Percentiles rank a stretch among this genome's conserved stretches.
These are phyloP conservation scores for Colletotrichum sp. DNA, from an alignment of 2,329 filamentous ascomycete species.

Conservation along the genomic window DNA sequence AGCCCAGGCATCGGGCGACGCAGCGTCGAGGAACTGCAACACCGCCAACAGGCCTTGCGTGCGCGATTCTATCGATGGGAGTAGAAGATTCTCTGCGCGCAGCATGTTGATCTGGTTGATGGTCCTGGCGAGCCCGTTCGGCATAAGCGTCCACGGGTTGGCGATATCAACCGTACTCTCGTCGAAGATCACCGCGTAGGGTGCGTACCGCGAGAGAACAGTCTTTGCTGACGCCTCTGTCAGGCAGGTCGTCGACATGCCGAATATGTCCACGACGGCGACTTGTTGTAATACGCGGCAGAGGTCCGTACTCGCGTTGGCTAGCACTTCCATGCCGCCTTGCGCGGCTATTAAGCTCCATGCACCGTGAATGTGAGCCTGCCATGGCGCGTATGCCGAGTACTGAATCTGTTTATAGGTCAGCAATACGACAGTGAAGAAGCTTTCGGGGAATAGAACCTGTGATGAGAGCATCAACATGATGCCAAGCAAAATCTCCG, in stretches of 20 bases:
- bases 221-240: neutral
- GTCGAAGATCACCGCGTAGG: neutral
- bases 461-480: neutral
- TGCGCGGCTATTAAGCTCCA: neutral
- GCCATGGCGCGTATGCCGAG: neutral
- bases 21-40: neutral
- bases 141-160: neutral
- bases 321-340: neutral
- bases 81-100: neutral
- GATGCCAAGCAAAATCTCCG: neutral
- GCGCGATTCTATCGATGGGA: neutral
- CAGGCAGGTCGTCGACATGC: neutral
- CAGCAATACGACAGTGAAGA: neutral
- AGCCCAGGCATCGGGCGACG: neutral
- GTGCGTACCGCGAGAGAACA: neutral
- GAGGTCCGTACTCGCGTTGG: neutral
- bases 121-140: neutral
- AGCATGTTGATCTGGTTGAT: neutral
- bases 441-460: accelerated
- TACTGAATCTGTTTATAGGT: neutral
- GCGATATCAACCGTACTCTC: neutral
- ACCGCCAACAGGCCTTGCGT: neutral
- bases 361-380: neutral
- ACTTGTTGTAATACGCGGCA: neutral
- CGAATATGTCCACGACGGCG: neutral